Base-by-base conservation (phyloP, 2,329 filamentous ascomycete species). In the Emergomyces orientalis region DNA sequence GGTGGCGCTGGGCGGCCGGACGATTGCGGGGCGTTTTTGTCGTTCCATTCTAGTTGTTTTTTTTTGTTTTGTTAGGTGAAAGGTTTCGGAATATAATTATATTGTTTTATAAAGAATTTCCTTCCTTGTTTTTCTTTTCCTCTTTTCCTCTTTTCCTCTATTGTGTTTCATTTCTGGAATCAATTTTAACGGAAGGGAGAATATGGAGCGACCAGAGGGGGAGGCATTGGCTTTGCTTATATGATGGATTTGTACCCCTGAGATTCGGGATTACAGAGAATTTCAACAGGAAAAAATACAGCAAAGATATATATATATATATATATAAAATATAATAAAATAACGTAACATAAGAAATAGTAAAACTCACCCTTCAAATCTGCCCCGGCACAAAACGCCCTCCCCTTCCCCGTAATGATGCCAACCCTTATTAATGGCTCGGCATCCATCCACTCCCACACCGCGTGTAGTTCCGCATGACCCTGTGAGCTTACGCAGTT, bases 371-470 rank as follows among this genome's bases (percentile, higher is more conserved):
- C 75, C 69, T 79, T 80, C 49, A 79, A 65, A 69, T 79, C 77
- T 0, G 75, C 75, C 6, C 77, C 77, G 1, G 78, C 77, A 64
- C 76, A 79, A 65, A 79, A 79, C 2, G 78, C 77, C 49, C 74
- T 65, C 9, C 77, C 77, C 22, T 67, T 67, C 1, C 77, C 77
- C 0, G 77, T 79, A 27, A 79, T 63, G 9, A 79, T 70, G 6
- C 71, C 75, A 32, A 76, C 75, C 2, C 77, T 70, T 43, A 79
- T 65, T 7, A 66, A 67, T 0, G 77, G 76, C 63, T 80, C 77
- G 2, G 70, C 68, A 63, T 80, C 78, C 65, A 78, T 72, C 78
- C 78, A 80, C 60, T 74, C 69, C 71, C 76, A 80, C 8, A 80
- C 67, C 0, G 67, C 69, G 59, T 79, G 73, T 6, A 79, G 71